Percentiles rank a stretch among this genome's conserved stretches.
Conservation (phyloP, 1,284 basidiomycete species). For the Irpex sp. region DNA sequence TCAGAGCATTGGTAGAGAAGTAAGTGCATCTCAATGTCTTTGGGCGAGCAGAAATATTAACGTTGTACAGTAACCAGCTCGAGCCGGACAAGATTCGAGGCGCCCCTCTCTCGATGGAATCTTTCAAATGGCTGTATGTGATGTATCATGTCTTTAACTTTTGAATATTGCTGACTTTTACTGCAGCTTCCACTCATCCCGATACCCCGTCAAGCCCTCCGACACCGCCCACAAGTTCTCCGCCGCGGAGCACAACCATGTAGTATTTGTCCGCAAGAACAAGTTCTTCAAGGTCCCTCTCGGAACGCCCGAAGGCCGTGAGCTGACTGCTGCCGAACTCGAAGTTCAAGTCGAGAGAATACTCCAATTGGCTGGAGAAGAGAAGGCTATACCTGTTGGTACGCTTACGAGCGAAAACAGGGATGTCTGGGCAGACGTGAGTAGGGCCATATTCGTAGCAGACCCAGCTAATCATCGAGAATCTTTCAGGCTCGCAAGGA, state of each 20-base stretch:
- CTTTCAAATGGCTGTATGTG: slow-evolving; percentile 97
- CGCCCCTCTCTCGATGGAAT: slow-evolving; percentile 86
- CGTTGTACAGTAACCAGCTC: slow-evolving; percentile 57
- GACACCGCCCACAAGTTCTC: slow-evolving; percentile 88
- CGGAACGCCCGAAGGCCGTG: slow-evolving; percentile 54
- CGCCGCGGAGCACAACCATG: slow-evolving; percentile 74
- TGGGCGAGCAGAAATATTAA: background rate
- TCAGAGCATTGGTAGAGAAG: slow-evolving; percentile 81
- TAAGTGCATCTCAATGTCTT: slow-evolving; percentile 33
- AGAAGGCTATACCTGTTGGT: slow-evolving; percentile 67
- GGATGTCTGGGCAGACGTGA: slow-evolving; percentile 84
- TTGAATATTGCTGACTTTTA: background rate
- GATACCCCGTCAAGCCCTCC: slow-evolving; percentile 81
- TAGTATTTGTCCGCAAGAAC: slow-evolving; percentile 91
- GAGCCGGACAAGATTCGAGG: slow-evolving; percentile 89
- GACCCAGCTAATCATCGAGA: background rate
- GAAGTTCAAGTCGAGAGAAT: slow-evolving; percentile 81
- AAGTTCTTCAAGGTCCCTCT: slow-evolving; percentile 84
- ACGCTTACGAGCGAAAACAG: slow-evolving; percentile 87
- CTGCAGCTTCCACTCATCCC: slow-evolving; percentile 81
- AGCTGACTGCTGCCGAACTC: slow-evolving; percentile 76
- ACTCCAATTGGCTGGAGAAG: slow-evolving; percentile 61
- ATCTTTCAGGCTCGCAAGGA: slow-evolving; percentile 53
- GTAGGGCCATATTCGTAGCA: slow-evolving; percentile 14
- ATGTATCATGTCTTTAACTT: too few species aligned